Percentiles rank a stretch among this genome's conserved stretches.
Conservation (phyloP, 2,329 filamentous ascomycete species). For the Fusarium sp. region DNA sequence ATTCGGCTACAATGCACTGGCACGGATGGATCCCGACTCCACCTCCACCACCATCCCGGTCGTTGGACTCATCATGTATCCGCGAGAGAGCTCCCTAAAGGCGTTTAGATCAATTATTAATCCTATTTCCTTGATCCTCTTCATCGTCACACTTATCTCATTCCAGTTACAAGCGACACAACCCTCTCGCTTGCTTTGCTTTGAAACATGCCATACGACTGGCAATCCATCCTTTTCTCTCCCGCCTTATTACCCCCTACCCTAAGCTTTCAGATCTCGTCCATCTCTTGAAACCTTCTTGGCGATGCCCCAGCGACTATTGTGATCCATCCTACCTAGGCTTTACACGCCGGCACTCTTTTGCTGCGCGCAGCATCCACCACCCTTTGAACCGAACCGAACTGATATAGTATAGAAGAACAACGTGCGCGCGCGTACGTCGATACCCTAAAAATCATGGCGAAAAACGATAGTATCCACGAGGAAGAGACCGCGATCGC, state of each 20-base stretch:
- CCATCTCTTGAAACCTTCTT: slow-evolving; percentile 11
- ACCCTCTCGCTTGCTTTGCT: slow-evolving; percentile 23
- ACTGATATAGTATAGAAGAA: not conserved
- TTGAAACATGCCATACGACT: slow-evolving; percentile 27
- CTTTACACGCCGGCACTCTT: slow-evolving; percentile 19
- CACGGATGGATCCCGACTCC: slow-evolving; percentile 25
- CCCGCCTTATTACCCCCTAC: not conserved
- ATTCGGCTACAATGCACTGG: slow-evolving; percentile 4
- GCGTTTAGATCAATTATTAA: slow-evolving; percentile 38
- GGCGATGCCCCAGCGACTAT: slow-evolving; percentile 31
- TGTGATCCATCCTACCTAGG: slow-evolving; percentile 23
- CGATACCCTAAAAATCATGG: slow-evolving; percentile 18
- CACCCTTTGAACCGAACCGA: slow-evolving; percentile 5
- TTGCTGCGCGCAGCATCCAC: slow-evolving; percentile 22
- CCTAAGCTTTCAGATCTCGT: not conserved
- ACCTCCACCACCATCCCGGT: slow-evolving; percentile 39
- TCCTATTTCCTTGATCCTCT: slow-evolving; percentile 20
- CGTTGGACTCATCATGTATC: slow-evolving; percentile 43
- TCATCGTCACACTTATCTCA: slow-evolving; percentile 44
- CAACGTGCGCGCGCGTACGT: not conserved
- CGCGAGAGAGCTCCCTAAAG: slow-evolving; percentile 27
- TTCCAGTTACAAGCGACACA: slow-evolving; percentile 23
- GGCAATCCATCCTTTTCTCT: not conserved
- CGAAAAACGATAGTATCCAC: slow-evolving; percentile 8
- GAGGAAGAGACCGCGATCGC: slow-evolving; percentile 18